Evolutionary conservation across 495 filamentous ascomycete genomes (phyloP), one percentile per base, ranked within the genome.

Genomic region (Aspergillus heteromorphus): DNA sequence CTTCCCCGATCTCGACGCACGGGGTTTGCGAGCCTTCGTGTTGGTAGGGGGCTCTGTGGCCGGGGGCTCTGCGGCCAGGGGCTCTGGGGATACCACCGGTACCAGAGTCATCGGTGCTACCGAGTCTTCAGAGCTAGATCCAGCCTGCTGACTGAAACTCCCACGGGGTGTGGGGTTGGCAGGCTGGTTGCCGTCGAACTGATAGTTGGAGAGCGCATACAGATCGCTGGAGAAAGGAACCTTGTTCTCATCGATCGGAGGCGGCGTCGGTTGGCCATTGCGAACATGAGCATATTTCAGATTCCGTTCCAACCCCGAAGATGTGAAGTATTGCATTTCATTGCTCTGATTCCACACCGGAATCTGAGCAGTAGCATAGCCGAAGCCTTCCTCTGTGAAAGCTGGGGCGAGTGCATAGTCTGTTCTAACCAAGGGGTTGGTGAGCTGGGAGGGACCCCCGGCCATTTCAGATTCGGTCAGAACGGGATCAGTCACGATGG

Each of bases 241-340:
- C n/a, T n/a, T 55, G 13, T 57, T 60, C 27, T 69, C 72, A 17
- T 68, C 62, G 41, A 65, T 66, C 8, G 69, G 71, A 0, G 72
- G 72, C 2, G 73, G 73, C 2, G 73, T 76, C 19, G 72, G 71
- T 29, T 75, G 73, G 16, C 73, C 73, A 45, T 76, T 73, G 40
- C 68, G 66, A 27, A 76, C 66, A 31, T 70, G 69, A 16, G 70
- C 54, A 45, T 73, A 68, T 53, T 23, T 43, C 17, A 19, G 17
- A 19, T 17, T 43, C 2, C 17, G 16, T 20, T 10, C 41, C 17
- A 43, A 19, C 11, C 18, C 18, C 4, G n/a, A 20, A 10, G 6
- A 23, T 5, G n/a, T 17, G 27, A 23, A 27, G 20, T 8, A 21
- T 43, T 19, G n/a, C 11, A 13, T 11, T 27, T 47, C 21, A n/a